Evolutionary conservation across 192 early-diverging fungal genomes (phyloP).

Genomic region (Gigaspora rosea): DNA sequence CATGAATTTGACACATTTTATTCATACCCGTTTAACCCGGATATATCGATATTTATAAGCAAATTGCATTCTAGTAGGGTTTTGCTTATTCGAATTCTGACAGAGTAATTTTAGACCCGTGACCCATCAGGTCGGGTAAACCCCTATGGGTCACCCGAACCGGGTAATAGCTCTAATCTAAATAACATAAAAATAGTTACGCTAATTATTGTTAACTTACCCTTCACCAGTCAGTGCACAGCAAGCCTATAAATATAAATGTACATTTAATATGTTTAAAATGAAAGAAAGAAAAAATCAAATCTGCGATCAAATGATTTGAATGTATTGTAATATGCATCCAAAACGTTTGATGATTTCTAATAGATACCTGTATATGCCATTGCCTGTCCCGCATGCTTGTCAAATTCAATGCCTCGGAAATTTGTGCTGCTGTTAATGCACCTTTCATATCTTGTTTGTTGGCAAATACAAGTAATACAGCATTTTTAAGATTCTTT

Average conservation of each 20-base stretch:
- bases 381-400: conserved; percentile 66
- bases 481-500: conserved; percentile 59
- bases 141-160: too few species aligned
- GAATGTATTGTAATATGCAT: neutral
- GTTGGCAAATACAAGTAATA: conserved; percentile 67
- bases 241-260: conserved; percentile 48
- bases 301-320: neutral
- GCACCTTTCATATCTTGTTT: conserved; percentile 71
- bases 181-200: neutral
- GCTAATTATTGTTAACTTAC: conserved; percentile 37
- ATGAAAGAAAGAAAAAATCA: neutral
- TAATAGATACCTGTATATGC: conserved; percentile 62
- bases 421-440: conserved; percentile 62
- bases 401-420: conserved; percentile 58
- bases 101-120: neutral
- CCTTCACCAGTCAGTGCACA: conserved; percentile 69
- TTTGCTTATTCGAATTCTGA: neutral
- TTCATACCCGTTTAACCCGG: too few species aligned
- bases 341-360: neutral
- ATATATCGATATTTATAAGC: too few species aligned
- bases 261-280: too few species aligned
- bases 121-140: too few species aligned
- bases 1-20: too few species aligned
- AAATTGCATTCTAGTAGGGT: too few species aligned
- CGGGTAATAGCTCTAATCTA: neutral